Percentiles rank a stretch among this genome's conserved stretches.
Evolutionary conservation across 2,329 filamentous ascomycete species (phyloP).

Genomic region (Trichothecium sympodiale): DNA sequence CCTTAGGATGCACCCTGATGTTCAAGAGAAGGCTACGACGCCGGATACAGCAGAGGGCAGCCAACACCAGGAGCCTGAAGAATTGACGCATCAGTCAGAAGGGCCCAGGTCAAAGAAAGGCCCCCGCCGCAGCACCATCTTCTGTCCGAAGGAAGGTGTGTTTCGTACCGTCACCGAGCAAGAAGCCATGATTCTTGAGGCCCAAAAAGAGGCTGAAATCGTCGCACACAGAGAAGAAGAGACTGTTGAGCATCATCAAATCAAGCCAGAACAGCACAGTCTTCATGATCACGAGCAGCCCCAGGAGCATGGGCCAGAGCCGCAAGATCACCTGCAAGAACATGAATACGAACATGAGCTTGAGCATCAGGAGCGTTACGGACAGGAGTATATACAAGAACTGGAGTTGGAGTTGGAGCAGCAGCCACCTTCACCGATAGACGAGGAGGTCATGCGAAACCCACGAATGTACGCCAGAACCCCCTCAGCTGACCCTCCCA

Average conservation of each 20-base stretch:
- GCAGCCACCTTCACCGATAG: slow-evolving; percentile 3
- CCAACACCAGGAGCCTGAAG: not conserved
- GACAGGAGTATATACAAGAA: slow-evolving; percentile 6
- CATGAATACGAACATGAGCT: slow-evolving; percentile 3
- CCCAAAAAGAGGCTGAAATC: slow-evolving; percentile 14
- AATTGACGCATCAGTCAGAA: slow-evolving; percentile 6
- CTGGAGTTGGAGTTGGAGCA: slow-evolving; percentile 4
- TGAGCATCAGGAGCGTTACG: slow-evolving; percentile 6
- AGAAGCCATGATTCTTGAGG: slow-evolving; percentile 33
- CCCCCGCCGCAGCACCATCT: slow-evolving; percentile 40
- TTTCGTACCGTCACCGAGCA: slow-evolving; percentile 49
- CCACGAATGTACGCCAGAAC: slow-evolving; percentile 41
- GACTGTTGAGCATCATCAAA: not conserved
- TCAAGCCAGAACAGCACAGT: slow-evolving; percentile 5
- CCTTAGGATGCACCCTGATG: not conserved
- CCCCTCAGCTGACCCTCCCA: slow-evolving; percentile 50
- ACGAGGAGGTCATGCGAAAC: slow-evolving; percentile 20
- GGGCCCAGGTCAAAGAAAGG: slow-evolving; percentile 24
- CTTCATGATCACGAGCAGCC: not conserved
- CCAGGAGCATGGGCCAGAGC: not conserved
- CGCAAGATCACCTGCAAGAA: slow-evolving; percentile 3
- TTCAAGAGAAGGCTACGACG: not conserved
- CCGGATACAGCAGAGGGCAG: no score
- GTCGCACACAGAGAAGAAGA: not conserved
- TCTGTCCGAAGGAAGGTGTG: slow-evolving; percentile 51